phyloP scores from a whole-genome alignment of 768 basidiomycete genomes.

The Tephrocybe sp. region DNA sequence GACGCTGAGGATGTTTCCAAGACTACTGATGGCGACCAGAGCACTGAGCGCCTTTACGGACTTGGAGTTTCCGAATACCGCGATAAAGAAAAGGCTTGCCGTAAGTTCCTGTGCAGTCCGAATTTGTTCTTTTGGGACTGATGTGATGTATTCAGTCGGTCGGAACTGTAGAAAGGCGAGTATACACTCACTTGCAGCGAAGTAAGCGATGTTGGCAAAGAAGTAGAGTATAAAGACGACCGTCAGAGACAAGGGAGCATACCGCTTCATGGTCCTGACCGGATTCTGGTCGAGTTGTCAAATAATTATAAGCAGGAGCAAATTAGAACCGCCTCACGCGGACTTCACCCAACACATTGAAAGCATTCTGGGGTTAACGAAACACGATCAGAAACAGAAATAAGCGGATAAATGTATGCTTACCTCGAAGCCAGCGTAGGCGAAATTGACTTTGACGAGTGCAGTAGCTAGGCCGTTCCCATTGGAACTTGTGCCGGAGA shows the following conservation, averaged over 20 bases:
- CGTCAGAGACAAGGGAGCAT: constrained; percentile 44
- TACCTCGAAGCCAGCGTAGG: constrained; percentile 38
- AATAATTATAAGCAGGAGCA: not conserved
- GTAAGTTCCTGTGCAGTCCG: constrained; percentile 42
- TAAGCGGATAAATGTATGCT: not conserved
- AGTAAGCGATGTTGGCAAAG: constrained; percentile 44
- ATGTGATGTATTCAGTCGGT: constrained; percentile 12
- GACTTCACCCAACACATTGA: constrained; percentile 47
- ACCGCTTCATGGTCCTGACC: constrained; percentile 44
- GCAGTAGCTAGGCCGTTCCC: constrained; percentile 44
- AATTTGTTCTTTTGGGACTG: constrained; percentile 45
- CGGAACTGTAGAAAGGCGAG: not conserved
- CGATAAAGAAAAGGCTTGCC: constrained; percentile 49
- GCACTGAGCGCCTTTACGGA: constrained; percentile 35
- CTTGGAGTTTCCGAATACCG: constrained; percentile 43
- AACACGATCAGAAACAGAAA: too few relatives aligned
- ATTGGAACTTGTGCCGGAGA: constrained; percentile 51
- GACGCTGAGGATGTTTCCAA: constrained; percentile 37
- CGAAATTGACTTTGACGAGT: constrained; percentile 37
- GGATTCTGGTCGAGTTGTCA: constrained; percentile 28
- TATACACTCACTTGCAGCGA: constrained; percentile 31
- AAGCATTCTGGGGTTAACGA: constrained; percentile 33
- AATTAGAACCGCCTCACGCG: constrained; percentile 17
- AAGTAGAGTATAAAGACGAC: constrained; percentile 47
- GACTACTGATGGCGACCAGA: constrained; percentile 38